A percentile compares a stretch with the other conserved stretches of the same genome.
Conservation (phyloP, 23 red algal species). For the Gracilaria domingensis region DNA sequence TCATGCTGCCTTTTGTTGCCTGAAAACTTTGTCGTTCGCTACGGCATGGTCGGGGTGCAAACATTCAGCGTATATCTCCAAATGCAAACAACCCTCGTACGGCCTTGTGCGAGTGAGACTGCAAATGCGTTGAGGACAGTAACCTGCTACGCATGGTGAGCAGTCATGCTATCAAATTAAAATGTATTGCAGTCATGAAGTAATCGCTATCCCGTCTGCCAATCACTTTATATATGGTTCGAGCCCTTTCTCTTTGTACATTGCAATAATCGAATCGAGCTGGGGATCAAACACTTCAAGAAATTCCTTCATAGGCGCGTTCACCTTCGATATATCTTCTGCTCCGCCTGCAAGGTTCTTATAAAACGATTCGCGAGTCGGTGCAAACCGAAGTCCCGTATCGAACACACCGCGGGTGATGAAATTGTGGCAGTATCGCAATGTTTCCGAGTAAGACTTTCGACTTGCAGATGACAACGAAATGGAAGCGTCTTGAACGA, state of each 20-base stretch:
- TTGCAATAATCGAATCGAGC: conserved; percentile 30
- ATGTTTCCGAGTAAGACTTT: conserved; percentile 55
- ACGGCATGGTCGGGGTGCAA: too few relatives aligned
- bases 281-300: conserved; percentile 62
- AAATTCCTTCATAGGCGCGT: conserved; percentile 49
- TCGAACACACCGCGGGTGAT: conserved; percentile 69
- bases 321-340: conserved; percentile 37
- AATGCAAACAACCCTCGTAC: too few relatives aligned
- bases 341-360: conserved; percentile 52
- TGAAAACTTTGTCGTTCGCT: not conserved
- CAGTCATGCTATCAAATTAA: not conserved
- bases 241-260: conserved; percentile 55
- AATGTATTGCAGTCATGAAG: not conserved
- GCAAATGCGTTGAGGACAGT: not conserved
- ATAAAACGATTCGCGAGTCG: conserved; percentile 64
- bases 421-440: conserved; percentile 66
- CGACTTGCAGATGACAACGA: conserved; percentile 58
- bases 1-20: not conserved
- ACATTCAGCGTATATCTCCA: too few relatives aligned
- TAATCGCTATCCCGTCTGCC: not conserved
- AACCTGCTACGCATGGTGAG: not conserved
- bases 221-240: conserved; percentile 63
- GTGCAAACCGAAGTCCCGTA: conserved; percentile 67
- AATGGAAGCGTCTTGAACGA: conserved; percentile 37
- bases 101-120: not conserved